Base-by-base conservation (phyloP, 306 rosid species). In the Purshia tridentata region DNA sequence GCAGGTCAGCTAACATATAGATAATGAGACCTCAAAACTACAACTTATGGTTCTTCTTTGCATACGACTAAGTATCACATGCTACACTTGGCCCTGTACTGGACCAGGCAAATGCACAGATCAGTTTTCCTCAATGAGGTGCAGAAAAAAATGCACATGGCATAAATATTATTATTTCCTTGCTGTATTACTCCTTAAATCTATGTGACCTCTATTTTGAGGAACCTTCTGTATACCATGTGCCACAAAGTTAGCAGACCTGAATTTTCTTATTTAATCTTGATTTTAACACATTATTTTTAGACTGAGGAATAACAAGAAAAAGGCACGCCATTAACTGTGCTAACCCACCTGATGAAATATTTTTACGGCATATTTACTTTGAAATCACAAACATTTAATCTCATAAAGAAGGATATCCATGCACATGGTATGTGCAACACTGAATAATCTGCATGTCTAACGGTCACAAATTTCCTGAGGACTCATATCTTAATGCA, bases 401-500 rank as follows among this genome's bases (percentile, higher is more conserved):
- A 16, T 69, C 49, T 52, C 6, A 37, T 48, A 51, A 18, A 69
- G 0, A 50, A 37, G 16, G 40, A 40, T 19, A 39, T 62, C 29
- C 35, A 41, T 2, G 22, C 61, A 16, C 22, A 6, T 37, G 58
- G 46, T 51, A 41, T 67, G 39, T 12, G 35, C 11, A 40, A 70
- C 51, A 41, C 42, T 10, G 13, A 64, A 44, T 14, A 58, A 42
- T 16, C 35, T 15, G 39, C 51, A n/a, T 63, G 16, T 61, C 4
- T 18, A 19, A 42, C 23, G 18, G 12, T 29, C 68, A 63, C 68
- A 42, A n/a, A 63, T 63, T 63, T 41, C 58, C 58, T 53, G 51
- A 19, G 53, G 40, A 65, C 6, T 45, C n/a, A 6, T 65, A 42
- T 69, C 29, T 23, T 35, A 47, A 54, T 65, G 14, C 29, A 37